Evolutionary conservation across 2,329 filamentous ascomycete genomes (phyloP).

Genomic region (Dactylellina parvicollis): DNA sequence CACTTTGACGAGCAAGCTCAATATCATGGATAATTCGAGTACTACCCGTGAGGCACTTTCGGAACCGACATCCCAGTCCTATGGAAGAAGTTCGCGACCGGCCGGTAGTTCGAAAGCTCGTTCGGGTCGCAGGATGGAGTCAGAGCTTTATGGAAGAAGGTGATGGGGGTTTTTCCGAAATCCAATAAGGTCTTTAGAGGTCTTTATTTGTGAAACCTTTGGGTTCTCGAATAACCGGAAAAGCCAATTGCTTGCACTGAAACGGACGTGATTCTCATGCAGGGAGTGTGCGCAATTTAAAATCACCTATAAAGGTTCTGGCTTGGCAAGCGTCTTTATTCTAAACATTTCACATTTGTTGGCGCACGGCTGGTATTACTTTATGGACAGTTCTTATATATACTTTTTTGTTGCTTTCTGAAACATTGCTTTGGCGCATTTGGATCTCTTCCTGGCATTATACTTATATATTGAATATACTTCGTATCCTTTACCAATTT

Average conservation of each 20-base stretch:
- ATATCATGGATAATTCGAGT: conserved; percentile 40
- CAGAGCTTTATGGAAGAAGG: conserved; percentile 42
- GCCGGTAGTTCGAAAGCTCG: conserved; percentile 19
- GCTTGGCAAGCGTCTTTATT: background rate
- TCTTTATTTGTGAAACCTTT: background rate
- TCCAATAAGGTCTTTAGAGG: background rate
- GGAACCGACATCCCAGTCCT: background rate
- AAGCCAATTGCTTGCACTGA: background rate
- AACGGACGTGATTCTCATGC: background rate
- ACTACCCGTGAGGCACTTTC: conserved; percentile 38
- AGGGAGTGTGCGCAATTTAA: background rate
- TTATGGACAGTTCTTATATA: conserved; percentile 10
- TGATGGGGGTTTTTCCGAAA: background rate
- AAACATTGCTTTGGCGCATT: background rate
- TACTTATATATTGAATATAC: background rate
- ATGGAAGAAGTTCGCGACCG: conserved; percentile 1
- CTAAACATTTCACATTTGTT: background rate
- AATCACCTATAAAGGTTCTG: background rate
- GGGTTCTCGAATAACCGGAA: background rate
- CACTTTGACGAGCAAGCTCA: conserved; percentile 36
- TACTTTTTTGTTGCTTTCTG: background rate
- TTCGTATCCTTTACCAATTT: background rate
- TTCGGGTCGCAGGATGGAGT: conserved; percentile 25
- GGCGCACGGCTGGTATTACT: conserved; percentile 6
- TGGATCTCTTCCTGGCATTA: background rate